These are phyloP conservation scores for Paraglomus brasilianum DNA, from an alignment of 192 early-diverging fungal species.

Conservation along the genomic window DNA sequence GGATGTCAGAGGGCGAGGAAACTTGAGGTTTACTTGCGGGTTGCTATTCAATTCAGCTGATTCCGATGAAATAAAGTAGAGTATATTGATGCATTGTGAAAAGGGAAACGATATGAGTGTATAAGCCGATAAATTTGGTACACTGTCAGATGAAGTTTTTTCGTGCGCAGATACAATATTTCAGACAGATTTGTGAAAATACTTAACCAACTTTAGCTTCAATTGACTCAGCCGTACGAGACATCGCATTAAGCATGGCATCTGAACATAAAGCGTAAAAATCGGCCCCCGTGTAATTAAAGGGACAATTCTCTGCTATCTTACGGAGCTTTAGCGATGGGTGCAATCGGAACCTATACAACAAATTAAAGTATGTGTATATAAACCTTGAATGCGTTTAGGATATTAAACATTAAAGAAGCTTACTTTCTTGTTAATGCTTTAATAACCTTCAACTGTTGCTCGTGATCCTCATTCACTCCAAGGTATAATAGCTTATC, in stretches of 20 bases:
- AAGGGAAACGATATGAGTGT: too few relatives aligned
- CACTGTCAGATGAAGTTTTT: slow-evolving; percentile 10
- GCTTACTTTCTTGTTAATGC: slow-evolving; percentile 90
- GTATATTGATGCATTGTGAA: neutral
- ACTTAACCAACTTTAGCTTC: slow-evolving; percentile 54
- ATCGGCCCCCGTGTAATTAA: slow-evolving; percentile 96
- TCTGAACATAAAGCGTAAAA: slow-evolving; percentile 98
- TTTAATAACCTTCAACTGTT: slow-evolving; percentile 85
- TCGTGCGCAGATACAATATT: too few relatives aligned
- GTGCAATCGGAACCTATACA: slow-evolving; percentile 73
- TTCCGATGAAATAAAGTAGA: too few relatives aligned
- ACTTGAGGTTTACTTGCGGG: slow-evolving; percentile 25
- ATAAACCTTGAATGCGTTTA: neutral
- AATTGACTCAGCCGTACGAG: slow-evolving; percentile 76
- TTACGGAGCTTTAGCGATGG: slow-evolving; percentile 70
- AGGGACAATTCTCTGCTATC: slow-evolving; percentile 84
- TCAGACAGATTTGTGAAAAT: too few relatives aligned
- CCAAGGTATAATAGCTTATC: slow-evolving; percentile 97
- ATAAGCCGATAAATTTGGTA: too few relatives aligned
- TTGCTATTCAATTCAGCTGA: slow-evolving; percentile 35
- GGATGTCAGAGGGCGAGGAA: slow-evolving; percentile 72
- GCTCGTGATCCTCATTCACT: slow-evolving; percentile 85
- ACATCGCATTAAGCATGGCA: slow-evolving; percentile 95
- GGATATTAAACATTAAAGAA: neutral
- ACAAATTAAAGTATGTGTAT: neutral